A percentile compares a stretch with the other conserved stretches of the same genome.
These are phyloP conservation scores for Protomyces gravidus DNA, from an alignment of 1,139 yeast species.

Conservation along the genomic window DNA sequence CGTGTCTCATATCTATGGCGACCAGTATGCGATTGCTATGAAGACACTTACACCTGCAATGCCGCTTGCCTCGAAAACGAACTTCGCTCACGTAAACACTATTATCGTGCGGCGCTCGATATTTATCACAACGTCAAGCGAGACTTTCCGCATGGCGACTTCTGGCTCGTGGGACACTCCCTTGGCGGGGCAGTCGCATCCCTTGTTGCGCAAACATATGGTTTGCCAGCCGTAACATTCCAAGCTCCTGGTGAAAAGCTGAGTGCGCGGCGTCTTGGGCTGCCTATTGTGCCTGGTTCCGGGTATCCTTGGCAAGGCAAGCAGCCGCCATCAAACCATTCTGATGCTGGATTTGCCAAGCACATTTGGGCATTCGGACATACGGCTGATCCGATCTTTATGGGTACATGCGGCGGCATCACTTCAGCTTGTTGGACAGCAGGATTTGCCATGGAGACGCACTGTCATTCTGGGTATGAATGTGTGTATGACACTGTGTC, in stretches of 20 bases:
- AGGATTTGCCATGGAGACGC: constrained; percentile 96
- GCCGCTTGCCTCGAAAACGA: constrained; percentile 81
- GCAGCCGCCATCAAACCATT: constrained; percentile 37
- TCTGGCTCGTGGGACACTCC: constrained; percentile 96
- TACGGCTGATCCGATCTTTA: constrained; percentile 92
- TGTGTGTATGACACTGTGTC: constrained; percentile 87
- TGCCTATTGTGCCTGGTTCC: constrained; percentile 49
- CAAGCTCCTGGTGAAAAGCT: constrained; percentile 84
- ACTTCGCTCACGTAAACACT: constrained; percentile 66
- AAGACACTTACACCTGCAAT: constrained; percentile 79
- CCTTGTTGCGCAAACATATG: constrained; percentile 80
- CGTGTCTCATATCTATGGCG: constrained; percentile 85
- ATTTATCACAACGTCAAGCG: constrained; percentile 67
- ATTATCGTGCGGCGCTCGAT: constrained; percentile 75
- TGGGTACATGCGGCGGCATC: constrained; percentile 97
- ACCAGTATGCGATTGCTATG: constrained; percentile 92
- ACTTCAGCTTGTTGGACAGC: constrained; percentile 84
- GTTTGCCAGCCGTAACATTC: constrained; percentile 58
- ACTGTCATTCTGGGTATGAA: constrained; percentile 85
- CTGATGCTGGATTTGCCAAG: constrained; percentile 63
- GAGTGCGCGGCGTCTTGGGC: constrained; percentile 49
- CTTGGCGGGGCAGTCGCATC: constrained; percentile 85
- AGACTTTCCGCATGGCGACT: constrained; percentile 62
- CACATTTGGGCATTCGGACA: constrained; percentile 88
- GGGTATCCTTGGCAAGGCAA: not conserved